Evolutionary conservation across 2,329 filamentous ascomycete genomes (phyloP).

Genomic region (Remersonia thermophila): DNA sequence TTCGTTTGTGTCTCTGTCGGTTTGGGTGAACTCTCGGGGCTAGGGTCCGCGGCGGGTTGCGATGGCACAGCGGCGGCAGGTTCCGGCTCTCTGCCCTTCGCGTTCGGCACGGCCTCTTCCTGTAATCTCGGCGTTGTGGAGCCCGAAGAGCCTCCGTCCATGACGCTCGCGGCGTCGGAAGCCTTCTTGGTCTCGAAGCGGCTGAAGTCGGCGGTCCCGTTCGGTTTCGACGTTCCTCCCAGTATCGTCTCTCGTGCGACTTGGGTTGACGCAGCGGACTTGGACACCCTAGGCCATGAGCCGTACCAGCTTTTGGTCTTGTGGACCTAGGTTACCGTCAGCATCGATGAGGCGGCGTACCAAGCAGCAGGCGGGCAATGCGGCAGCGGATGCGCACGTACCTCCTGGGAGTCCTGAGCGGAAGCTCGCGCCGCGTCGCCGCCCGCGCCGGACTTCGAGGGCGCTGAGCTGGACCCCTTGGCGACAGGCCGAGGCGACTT

Average conservation of each 20-base stretch:
- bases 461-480: conserved; percentile 1
- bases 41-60: conserved; percentile 5
- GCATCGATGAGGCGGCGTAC: neutral
- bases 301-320: conserved; percentile 51
- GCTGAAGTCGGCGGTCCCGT: conserved; percentile 35
- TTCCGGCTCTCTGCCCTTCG: conserved; percentile 3
- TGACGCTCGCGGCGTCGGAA: conserved; percentile 20
- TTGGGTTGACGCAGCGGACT: conserved; percentile 47
- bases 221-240: conserved; percentile 39
- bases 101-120: conserved; percentile 14
- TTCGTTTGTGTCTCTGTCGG: conserved; percentile 2
- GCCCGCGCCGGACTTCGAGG: conserved; percentile 1
- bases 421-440: too few relatives aligned
- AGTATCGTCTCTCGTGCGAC: conserved; percentile 49
- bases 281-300: conserved; percentile 44
- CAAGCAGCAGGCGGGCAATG: too few relatives aligned
- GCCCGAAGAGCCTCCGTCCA: conserved; percentile 21
- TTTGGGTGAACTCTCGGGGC: conserved; percentile 2
- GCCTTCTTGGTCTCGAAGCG: conserved; percentile 36
- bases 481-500: conserved; percentile 2
- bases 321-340: conserved; percentile 27
- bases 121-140: conserved; percentile 19
- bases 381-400: neutral
- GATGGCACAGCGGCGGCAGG: conserved; percentile 1
- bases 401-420: conserved; percentile 10